Evolutionary conservation across 495 filamentous ascomycete species (phyloP).

Genomic region (Astrothelium subdiscretum): DNA sequence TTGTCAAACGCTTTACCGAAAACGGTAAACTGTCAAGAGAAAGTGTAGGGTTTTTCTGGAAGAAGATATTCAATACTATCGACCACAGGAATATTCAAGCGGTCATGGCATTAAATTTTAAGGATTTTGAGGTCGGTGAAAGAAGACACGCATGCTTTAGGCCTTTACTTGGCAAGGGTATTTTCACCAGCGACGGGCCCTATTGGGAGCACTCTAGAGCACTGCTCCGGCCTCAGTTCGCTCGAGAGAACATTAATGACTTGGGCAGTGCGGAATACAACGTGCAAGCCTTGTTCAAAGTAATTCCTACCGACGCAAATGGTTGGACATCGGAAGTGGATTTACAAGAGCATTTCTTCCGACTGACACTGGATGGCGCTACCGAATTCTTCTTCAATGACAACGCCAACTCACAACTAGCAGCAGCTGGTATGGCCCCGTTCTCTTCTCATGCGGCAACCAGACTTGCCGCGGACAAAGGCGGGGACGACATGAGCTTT

Average conservation of each 20-base stretch:
- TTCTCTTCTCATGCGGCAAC: slow-evolving; percentile 6
- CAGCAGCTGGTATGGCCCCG: slow-evolving; percentile 10
- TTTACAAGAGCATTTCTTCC: slow-evolving; percentile 49
- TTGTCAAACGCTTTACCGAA: not conserved
- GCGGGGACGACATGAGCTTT: slow-evolving; percentile 14
- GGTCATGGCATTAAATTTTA: slow-evolving; percentile 43
- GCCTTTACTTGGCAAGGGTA: slow-evolving; percentile 44
- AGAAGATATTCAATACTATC: slow-evolving; percentile 25
- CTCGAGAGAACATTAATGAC: slow-evolving; percentile 33
- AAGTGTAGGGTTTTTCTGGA: slow-evolving; percentile 1
- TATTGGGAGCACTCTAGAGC: slow-evolving; percentile 50
- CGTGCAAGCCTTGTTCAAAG: slow-evolving; percentile 16
- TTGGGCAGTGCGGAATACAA: slow-evolving; percentile 16
- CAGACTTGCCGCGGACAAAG: not conserved
- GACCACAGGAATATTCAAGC: slow-evolving; percentile 47
- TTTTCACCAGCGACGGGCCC: slow-evolving; percentile 59
- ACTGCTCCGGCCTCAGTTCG: slow-evolving; percentile 43
- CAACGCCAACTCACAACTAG: slow-evolving; percentile 18
- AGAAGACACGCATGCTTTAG: slow-evolving; percentile 20
- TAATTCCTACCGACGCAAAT: slow-evolving; percentile 11
- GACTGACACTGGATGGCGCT: slow-evolving; percentile 55
- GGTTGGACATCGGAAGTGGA: slow-evolving; percentile 20
- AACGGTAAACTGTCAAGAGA: slow-evolving; percentile 31
- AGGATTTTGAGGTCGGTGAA: slow-evolving; percentile 22
- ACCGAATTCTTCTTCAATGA: slow-evolving; percentile 57